Evolutionary conservation across 306 rosid species (phyloP), one percentile per base, ranked within the genome.

Genomic region (Quercus rubra): DNA sequence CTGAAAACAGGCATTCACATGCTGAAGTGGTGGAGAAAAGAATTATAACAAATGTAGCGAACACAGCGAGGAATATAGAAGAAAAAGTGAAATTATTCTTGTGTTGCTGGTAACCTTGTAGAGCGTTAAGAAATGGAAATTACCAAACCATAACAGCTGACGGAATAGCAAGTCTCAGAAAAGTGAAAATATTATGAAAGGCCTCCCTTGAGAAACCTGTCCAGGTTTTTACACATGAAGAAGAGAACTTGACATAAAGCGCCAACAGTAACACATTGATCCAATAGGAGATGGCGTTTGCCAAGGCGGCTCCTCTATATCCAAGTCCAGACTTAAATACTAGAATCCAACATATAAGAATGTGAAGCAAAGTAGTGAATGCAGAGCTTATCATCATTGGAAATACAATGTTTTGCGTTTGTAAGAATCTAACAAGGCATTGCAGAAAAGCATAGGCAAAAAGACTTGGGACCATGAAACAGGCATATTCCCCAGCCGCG

Each of bases 111-210:
- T 18, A 76, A 41, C 9, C 20, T 18, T 10, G 33, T 63, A 30
- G 41, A 71, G 71, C 10, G n/a, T 27, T 21, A 51, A 31, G 78
- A 77, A 77, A 75, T 1, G 25, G 46, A 57, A 81, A 68, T 85
- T 86, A 93, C 97, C 98, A 93, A 66, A 91, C 90, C 97, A 93
- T 91, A 41, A 86, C 71, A 80, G 97, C 93, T 6, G 93, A 91
- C 76, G 98, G 97, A 81, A 93, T 78, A 30, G 97, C 91, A 56
- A 93, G 92, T 77, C 64, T 82, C n/a, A 91, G 35, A 71, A 93
- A 90, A 15, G 74, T 21, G 30, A 82, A 79, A 27, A 90, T 75
- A 5, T 86, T 59, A 52, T 77, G 86, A 14, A 92, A 80, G 28
- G 97, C 80, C 51, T 89, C 86, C 71, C 55, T 69, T 3, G 94